Evolutionary conservation across 2,329 filamentous ascomycete genomes (phyloP).

Genomic region (Beauveria sp.): DNA sequence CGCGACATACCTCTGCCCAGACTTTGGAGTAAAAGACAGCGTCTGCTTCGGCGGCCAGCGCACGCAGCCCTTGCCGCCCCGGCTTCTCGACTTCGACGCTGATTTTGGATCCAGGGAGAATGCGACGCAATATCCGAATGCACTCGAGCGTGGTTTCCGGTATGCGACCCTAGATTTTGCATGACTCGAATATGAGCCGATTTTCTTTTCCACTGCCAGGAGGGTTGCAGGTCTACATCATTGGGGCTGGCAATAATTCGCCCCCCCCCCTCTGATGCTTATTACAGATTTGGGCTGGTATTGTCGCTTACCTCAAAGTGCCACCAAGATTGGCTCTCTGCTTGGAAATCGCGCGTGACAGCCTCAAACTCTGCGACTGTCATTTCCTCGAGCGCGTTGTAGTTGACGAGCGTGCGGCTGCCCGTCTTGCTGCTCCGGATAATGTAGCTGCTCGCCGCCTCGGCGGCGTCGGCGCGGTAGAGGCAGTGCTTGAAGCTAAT

Average conservation of each 20-base stretch:
- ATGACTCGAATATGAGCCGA: too few relatives aligned
- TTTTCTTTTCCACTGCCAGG: too few relatives aligned
- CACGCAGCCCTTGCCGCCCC: conserved; percentile 47
- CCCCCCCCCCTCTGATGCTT: not conserved
- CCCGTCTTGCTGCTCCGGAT: conserved; percentile 52
- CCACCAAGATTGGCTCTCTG: conserved; percentile 47
- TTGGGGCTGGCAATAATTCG: not conserved
- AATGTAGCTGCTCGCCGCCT: conserved; percentile 63
- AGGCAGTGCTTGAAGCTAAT: conserved; percentile 51
- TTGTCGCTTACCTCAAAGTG: conserved; percentile 58
- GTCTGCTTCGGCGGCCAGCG: conserved; percentile 55
- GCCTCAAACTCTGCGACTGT: conserved; percentile 49
- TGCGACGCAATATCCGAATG: conserved; percentile 46
- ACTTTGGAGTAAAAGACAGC: conserved; percentile 66
- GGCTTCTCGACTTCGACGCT: conserved; percentile 72
- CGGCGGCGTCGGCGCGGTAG: conserved; percentile 44
- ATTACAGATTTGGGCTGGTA: not conserved
- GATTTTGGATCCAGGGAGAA: conserved; percentile 39
- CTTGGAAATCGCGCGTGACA: conserved; percentile 32
- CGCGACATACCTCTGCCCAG: conserved; percentile 57
- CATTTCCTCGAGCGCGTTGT: conserved; percentile 63
- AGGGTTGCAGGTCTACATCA: not conserved
- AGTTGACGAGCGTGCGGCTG: conserved; percentile 63
- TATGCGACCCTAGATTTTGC: conserved; percentile 47
- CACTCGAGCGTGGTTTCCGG: conserved; percentile 53